A percentile compares a stretch with the other conserved stretches of the same genome.
Conservation (phyloP, 331 rosid genomes). For the Malus hybrid region DNA sequence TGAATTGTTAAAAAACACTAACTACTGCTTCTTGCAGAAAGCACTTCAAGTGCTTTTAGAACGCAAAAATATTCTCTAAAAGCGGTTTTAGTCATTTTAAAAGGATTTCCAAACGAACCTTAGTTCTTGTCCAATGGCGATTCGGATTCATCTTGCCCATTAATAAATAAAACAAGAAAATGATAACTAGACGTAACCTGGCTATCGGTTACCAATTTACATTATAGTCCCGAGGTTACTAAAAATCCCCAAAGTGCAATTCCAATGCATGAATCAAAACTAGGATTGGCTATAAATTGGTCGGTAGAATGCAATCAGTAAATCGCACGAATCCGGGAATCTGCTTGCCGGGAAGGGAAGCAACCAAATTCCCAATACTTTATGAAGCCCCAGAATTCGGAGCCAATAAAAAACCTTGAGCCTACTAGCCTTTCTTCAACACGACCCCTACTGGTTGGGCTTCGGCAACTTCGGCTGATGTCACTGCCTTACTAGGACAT, state of each 20-base stretch:
- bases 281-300: neutral
- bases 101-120: no score
- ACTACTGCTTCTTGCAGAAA: no score
- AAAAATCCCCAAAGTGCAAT: neutral
- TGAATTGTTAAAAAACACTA: no score
- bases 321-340: neutral
- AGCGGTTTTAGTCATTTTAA: fast-evolving
- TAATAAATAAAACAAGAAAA: no score
- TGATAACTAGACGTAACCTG: no score
- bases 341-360: neutral
- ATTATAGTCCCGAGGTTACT: no score
- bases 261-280: neutral
- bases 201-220: no score
- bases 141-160: no score
- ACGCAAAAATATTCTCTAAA: no score
- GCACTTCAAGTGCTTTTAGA: no score
- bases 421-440: neutral
- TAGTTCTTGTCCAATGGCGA: no score
- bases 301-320: neutral
- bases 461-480: neutral
- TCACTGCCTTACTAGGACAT: no score
- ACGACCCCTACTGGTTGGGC: neutral
- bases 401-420: neutral
- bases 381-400: neutral
- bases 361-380: neutral